Evolutionary conservation across 331 rosid species (phyloP), one percentile per base, ranked within the genome.

Genomic region (Rosa hybrid): DNA sequence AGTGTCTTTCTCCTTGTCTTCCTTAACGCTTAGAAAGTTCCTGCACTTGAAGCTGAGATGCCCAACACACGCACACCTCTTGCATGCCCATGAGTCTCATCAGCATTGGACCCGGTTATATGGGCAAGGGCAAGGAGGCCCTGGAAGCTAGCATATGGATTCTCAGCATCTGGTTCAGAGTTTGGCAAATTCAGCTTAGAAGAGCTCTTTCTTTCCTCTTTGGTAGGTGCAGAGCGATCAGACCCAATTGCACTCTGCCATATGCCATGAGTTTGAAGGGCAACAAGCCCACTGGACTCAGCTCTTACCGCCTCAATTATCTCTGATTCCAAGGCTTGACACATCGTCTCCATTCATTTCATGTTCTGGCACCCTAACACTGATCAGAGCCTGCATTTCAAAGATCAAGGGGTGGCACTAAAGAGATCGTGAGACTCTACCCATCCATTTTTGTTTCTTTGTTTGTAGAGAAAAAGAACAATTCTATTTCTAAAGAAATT

Each of bases 211-310:
- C 79, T 84, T 78, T 94, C 97, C 9, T 94, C 97, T 86, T 89
- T 94, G 68, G 68, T 90, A 39, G 98, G 98, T 13, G 97, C 97
- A 72, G 92, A 94, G 6, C 97, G 98, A 71, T 94, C 97, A 62
- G 91, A 94, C 20, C 98, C 98, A 80, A 94, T 94, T 44, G 97
- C 97, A 87, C 97, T 94, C 83, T 94, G 98, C 98, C 97, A 94
- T 82, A 92, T 94, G 41, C 98, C 98, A 20, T 94, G 98, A 30
- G 98, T 94, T 83, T 94, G 98, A 76, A 94, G 94, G 81, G 98
- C 98, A 16, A 27, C 1, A 27, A 1, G 30, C 30, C 30, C 30
- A 27, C 30, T 27, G 30, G 30, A 27, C 30, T 27, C 30, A 27
- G 30, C 30, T 27, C 30, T 27, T 27, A 27, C 30, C 30, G 30